These are phyloP conservation scores for Penstemon davidsonii DNA, from an alignment of 257 asterid genomes.

Conservation along the genomic window DNA sequence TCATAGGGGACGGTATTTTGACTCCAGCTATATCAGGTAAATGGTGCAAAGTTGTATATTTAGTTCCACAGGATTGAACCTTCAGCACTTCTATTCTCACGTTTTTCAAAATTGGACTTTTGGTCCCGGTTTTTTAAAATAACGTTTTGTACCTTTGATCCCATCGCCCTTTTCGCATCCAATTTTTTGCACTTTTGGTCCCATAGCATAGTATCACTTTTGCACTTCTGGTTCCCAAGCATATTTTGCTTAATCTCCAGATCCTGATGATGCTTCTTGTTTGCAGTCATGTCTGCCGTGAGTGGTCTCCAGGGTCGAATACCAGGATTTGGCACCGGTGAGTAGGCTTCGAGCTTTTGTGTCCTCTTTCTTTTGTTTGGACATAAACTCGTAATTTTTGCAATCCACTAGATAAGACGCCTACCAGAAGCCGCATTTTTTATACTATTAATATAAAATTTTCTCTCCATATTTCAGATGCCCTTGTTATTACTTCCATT, in stretches of 20 bases:
- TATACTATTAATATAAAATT: not conserved
- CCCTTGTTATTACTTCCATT: constrained; percentile 80
- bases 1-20: constrained; percentile 91
- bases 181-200: no score
- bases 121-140: no score
- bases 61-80: no score
- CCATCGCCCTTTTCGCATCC: no score
- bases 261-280: constrained; percentile 31
- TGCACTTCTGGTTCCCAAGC: no score
- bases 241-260: no score
- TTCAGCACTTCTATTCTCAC: no score
- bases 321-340: constrained; percentile 84
- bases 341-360: constrained; percentile 19
- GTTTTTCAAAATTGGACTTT: no score
- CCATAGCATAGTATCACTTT: no score
- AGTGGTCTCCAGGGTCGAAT: constrained; percentile 86
- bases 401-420: not conserved
- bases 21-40: constrained; percentile 97
- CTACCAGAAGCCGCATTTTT: not conserved
- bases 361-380: not conserved
- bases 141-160: no score
- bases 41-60: not conserved
- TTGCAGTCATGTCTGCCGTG: constrained; percentile 94
- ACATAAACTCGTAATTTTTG: not conserved
- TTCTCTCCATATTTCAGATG: constrained; percentile 55